Evolutionary conservation across 2,329 filamentous ascomycete species (phyloP).

Genomic region (Teratosphaeria zuluensis): DNA sequence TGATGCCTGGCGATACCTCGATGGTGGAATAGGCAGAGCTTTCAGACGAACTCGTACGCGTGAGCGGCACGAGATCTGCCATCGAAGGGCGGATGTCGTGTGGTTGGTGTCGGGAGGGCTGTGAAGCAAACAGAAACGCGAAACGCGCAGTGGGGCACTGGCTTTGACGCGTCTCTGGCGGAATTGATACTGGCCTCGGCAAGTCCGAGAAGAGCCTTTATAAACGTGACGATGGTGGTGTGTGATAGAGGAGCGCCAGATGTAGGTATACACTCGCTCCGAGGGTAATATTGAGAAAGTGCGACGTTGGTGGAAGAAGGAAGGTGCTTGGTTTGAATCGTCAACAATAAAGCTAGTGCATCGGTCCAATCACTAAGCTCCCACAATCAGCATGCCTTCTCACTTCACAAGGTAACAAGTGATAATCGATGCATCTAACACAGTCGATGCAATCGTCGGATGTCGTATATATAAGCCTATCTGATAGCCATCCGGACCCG

Average conservation of each 20-base stretch:
- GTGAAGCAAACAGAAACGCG: conserved; percentile 1
- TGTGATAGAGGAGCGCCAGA: neutral
- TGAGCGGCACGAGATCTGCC: conserved; percentile 4
- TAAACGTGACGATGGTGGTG: neutral
- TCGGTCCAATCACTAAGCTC: neutral
- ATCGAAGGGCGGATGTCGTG: neutral
- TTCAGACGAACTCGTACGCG: conserved; percentile 30
- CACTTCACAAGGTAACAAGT: neutral
- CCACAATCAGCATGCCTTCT: neutral
- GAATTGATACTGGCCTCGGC: conserved; percentile 2
- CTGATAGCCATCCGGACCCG: neutral
- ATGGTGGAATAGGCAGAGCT: conserved; percentile 35
- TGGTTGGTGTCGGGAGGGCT: neutral
- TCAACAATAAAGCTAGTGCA: neutral
- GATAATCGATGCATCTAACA: neutral
- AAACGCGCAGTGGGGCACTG: neutral
- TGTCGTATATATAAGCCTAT: neutral
- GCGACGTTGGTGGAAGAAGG: neutral
- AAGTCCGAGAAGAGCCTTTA: neutral
- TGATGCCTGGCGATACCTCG: conserved; percentile 24
- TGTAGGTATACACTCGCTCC: neutral
- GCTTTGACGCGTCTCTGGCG: neutral
- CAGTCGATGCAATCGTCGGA: neutral
- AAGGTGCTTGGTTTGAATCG: neutral
- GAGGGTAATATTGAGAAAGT: neutral